Conservation (phyloP, 139 green algal species). For the Protoeuglena noctilucae region DNA sequence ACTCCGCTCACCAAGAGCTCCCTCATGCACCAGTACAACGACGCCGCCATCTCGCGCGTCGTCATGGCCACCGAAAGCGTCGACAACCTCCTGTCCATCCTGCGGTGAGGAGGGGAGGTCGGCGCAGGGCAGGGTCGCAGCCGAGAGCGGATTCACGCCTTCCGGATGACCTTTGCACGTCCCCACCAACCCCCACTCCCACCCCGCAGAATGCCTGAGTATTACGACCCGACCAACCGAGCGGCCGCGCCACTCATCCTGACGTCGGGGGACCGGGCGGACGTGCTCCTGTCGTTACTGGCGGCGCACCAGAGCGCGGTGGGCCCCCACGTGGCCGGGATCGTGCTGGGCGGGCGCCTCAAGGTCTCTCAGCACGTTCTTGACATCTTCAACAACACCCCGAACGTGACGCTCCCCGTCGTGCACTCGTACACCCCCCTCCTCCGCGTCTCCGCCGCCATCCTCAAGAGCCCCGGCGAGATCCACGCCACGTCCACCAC, state of each 20-base stretch:
- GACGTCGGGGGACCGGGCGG: conserved; percentile 24
- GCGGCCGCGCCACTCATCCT: conserved; percentile 18
- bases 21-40: conserved; percentile 8
- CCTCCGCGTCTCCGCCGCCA: conserved; percentile 19
- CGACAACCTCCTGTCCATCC: background rate
- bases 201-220: too few species aligned
- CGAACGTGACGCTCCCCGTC: conserved; percentile 44
- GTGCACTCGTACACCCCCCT: conserved; percentile 20
- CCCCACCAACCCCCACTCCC: too few species aligned
- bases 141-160: too few species aligned
- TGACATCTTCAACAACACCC: conserved; percentile 10
- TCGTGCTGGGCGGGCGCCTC: conserved; percentile 30
- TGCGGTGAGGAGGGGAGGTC: too few species aligned
- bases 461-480: conserved; percentile 16
- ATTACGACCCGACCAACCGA: background rate
- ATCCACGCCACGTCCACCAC: conserved; percentile 44
- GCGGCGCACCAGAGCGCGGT: conserved; percentile 17
- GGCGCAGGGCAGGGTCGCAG: too few species aligned
- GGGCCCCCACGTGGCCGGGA: conserved; percentile 36
- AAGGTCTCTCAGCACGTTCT: conserved; percentile 9
- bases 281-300: conserved; percentile 25
- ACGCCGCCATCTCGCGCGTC: background rate
- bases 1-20: background rate
- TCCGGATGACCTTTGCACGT: too few species aligned
- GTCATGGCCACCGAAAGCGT: background rate